A percentile compares a stretch with the other conserved stretches of the same genome.
Evolutionary conservation across 1,139 yeast genomes (phyloP).

Genomic region (Pichia sp.): DNA sequence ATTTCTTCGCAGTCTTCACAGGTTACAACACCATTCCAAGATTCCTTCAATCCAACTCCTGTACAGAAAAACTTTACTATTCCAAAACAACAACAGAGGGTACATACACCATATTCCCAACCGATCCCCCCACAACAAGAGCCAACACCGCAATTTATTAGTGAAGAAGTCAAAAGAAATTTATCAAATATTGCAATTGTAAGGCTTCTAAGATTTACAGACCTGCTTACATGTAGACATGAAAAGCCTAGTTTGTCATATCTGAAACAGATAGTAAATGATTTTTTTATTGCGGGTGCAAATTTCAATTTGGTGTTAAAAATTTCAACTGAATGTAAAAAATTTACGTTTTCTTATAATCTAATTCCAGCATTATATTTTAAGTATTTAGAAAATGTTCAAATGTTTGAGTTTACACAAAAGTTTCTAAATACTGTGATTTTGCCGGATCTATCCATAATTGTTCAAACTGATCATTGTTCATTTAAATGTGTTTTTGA

Average conservation of each 20-base stretch:
- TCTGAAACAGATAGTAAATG: conserved; percentile 42
- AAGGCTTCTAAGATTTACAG: conserved; percentile 23
- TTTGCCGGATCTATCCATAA: conserved; percentile 57
- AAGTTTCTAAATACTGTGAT: conserved; percentile 65
- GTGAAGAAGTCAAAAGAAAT: conserved; percentile 24
- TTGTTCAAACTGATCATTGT: conserved; percentile 55
- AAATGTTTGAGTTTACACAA: conserved; percentile 50
- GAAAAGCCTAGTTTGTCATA: conserved; percentile 25
- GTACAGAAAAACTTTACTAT: neutral
- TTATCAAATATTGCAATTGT: conserved; percentile 26
- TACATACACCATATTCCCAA: neutral
- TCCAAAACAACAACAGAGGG: neutral
- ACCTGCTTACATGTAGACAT: conserved; percentile 16
- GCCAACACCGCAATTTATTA: neutral
- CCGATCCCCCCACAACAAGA: neutral
- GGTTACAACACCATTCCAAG: conserved; percentile 11
- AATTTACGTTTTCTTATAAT: conserved; percentile 57
- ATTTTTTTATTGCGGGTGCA: conserved; percentile 45
- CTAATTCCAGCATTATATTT: conserved; percentile 45
- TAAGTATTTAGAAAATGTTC: conserved; percentile 48
- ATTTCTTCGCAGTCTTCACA: conserved; percentile 7
- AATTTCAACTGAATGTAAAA: conserved; percentile 41
- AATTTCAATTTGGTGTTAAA: conserved; percentile 39
- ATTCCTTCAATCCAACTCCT: conserved; percentile 1
- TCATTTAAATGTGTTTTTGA: conserved; percentile 48